A percentile compares a stretch with the other conserved stretches of the same genome.
These are phyloP conservation scores for Cystobasidium tubakii DNA, from an alignment of 768 basidiomycete genomes.

Conservation along the genomic window DNA sequence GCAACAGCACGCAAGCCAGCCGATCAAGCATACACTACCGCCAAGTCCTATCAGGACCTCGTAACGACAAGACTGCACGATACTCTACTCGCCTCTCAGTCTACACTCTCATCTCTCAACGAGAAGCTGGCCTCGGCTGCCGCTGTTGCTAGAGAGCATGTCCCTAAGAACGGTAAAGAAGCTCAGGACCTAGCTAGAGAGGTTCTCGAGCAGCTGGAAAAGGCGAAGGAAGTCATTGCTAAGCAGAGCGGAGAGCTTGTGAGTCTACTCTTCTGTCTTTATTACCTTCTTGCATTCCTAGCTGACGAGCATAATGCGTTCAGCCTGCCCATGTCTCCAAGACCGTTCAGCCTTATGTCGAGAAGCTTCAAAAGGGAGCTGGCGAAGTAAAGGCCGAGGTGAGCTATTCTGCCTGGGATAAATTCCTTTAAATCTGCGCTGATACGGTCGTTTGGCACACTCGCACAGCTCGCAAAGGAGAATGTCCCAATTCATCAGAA, in stretches of 20 bases:
- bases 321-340: conserved; percentile 36
- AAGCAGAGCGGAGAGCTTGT: conserved; percentile 33
- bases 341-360: conserved; percentile 31
- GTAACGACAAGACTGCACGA: conserved; percentile 26
- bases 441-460: too few species aligned
- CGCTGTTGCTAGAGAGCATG: conserved; percentile 10
- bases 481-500: conserved; percentile 30
- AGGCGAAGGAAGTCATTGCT: neutral
- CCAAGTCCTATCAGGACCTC: conserved; percentile 22
- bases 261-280: neutral
- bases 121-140: conserved; percentile 15
- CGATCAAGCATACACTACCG: conserved; percentile 28
- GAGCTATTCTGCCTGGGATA: neutral
- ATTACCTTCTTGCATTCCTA: neutral
- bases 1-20: conserved; percentile 31
- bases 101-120: neutral
- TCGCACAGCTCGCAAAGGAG: conserved; percentile 32
- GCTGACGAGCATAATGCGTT: neutral
- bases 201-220: conserved; percentile 17
- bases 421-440: too few species aligned
- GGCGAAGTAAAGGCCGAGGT: conserved; percentile 32
- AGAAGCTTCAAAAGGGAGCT: conserved; percentile 32
- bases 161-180: conserved; percentile 30
- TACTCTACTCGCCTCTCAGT: conserved; percentile 14
- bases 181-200: conserved; percentile 26